These are phyloP conservation scores for Xylaria telfairii DNA, from an alignment of 495 filamentous ascomycete species.

Conservation along the genomic window DNA sequence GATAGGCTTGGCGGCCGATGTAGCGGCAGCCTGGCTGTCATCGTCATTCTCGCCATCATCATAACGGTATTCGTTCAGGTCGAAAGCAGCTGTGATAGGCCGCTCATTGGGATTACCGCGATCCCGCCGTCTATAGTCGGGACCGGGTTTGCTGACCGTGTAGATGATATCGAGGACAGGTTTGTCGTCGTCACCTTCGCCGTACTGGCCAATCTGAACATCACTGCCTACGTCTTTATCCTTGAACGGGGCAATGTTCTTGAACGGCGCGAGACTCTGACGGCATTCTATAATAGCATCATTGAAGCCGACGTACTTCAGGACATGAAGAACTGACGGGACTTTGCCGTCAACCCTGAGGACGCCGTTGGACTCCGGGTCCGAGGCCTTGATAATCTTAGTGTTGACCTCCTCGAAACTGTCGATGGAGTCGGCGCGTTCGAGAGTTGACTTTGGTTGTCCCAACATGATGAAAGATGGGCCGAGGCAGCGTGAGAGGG, in stretches of 20 bases:
- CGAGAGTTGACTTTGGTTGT: neutral
- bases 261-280: constrained; percentile 35
- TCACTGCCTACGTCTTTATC: constrained; percentile 16
- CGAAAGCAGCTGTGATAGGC: constrained; percentile 25
- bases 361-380: neutral
- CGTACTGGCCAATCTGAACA: constrained; percentile 7
- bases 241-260: constrained; percentile 1
- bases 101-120: constrained; percentile 7
- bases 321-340: constrained; percentile 34
- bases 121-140: constrained; percentile 4
- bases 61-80: constrained; percentile 5
- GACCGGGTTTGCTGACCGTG: constrained; percentile 4
- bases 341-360: constrained; percentile 32
- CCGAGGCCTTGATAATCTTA: constrained; percentile 20
- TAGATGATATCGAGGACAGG: constrained; percentile 39
- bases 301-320: constrained; percentile 27
- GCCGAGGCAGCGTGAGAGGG: neutral
- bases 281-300: constrained; percentile 33
- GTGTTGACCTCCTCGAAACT: constrained; percentile 31
- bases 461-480: constrained; percentile 12
- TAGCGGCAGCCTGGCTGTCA: constrained; percentile 11
- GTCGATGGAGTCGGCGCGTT: constrained; percentile 24
- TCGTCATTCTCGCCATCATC: constrained; percentile 8
- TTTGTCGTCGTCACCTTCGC: constrained; percentile 25
- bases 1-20: constrained; percentile 18